Evolutionary conservation across 495 filamentous ascomycete genomes (phyloP).

Genomic region (Neurospora sp.): DNA sequence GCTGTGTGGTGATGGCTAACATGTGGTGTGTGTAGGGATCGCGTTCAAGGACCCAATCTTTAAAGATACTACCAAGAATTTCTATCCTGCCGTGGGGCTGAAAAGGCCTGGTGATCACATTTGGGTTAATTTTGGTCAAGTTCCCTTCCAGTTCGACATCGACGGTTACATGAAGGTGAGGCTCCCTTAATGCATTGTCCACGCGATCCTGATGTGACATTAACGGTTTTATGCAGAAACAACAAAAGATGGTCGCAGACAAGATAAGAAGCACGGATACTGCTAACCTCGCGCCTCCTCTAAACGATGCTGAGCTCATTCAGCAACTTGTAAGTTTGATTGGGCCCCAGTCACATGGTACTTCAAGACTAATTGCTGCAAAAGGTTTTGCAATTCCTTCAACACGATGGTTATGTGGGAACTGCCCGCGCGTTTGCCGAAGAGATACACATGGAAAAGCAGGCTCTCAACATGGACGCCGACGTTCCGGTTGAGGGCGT

Average conservation of each 20-base stretch:
- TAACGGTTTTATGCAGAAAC: slow-evolving; percentile 42
- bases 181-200: neutral
- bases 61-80: slow-evolving; percentile 42
- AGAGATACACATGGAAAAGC: slow-evolving; percentile 66
- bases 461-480: slow-evolving; percentile 47
- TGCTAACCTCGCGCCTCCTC: slow-evolving; percentile 49
- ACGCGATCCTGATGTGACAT: neutral
- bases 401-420: slow-evolving; percentile 95
- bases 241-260: slow-evolving; percentile 39
- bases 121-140: slow-evolving; percentile 84
- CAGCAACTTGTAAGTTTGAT: slow-evolving; percentile 50
- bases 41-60: slow-evolving; percentile 79
- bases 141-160: slow-evolving; percentile 85
- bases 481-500: slow-evolving; percentile 47
- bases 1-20: slow-evolving; percentile 11
- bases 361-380: slow-evolving; percentile 5
- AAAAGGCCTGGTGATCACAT: slow-evolving; percentile 80
- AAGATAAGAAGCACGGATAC: slow-evolving; percentile 28
- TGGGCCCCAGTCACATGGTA: neutral
- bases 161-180: slow-evolving; percentile 72
- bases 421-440: slow-evolving; percentile 80
- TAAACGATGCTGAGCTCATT: slow-evolving; percentile 67
- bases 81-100: slow-evolving; percentile 89
- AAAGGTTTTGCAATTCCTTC: slow-evolving; percentile 77
- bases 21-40: slow-evolving; percentile 40